These are phyloP conservation scores for Colletotrichum endophyticum DNA, from an alignment of 2,329 filamentous ascomycete species.

Conservation along the genomic window DNA sequence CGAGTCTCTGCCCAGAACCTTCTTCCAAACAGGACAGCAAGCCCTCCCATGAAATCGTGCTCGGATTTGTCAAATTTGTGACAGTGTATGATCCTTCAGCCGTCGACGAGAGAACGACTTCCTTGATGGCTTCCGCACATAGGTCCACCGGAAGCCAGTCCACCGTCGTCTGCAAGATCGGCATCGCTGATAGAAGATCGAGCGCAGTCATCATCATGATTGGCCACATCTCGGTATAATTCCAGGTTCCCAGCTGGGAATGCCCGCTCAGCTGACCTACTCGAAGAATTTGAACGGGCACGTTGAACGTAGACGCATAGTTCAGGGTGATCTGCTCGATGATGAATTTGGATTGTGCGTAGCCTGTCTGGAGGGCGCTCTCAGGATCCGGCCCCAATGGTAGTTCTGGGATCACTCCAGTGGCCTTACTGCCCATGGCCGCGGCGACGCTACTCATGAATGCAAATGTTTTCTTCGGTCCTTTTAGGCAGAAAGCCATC, in stretches of 20 bases:
- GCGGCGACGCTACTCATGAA: constrained; percentile 18
- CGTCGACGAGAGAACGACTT: not conserved
- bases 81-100: not conserved
- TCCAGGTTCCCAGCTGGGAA: not conserved
- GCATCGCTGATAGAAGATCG: not conserved
- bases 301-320: not conserved
- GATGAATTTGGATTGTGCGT: constrained; percentile 13
- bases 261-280: constrained; percentile 11
- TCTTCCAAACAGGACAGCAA: not conserved
- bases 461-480: not conserved
- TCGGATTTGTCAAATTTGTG: not conserved
- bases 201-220: constrained; percentile 3
- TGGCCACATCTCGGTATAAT: constrained; percentile 10
- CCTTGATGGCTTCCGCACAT: not conserved
- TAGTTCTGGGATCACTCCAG: not conserved
- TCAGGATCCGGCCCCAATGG: not conserved
- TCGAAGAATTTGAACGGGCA: not conserved
- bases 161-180: not conserved
- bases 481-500: not conserved
- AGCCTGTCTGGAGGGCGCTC: not conserved
- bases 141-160: constrained; percentile 11
- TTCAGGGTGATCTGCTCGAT: not conserved
- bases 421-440: not conserved
- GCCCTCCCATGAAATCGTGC: not conserved
- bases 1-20: not conserved